A percentile compares a stretch with the other conserved stretches of the same genome.
Conservation (phyloP, 2,329 filamentous ascomycete genomes). For the Beauveria medogensis region DNA sequence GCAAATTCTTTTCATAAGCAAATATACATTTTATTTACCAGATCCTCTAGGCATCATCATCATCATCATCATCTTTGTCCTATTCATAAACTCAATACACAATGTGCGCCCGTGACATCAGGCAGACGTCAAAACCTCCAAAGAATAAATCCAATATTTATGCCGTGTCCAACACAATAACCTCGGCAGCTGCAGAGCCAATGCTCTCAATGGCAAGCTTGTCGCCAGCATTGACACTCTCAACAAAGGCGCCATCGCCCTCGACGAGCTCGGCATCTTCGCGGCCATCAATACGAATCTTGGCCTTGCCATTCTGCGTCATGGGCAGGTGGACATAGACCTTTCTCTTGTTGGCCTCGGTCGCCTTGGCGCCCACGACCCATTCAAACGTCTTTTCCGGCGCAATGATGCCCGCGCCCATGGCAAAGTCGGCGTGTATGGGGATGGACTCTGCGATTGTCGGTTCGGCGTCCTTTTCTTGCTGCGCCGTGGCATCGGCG, state of each 20-base stretch:
- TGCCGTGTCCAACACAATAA: conserved; percentile 58
- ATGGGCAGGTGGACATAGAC: conserved; percentile 76
- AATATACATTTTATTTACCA: no score
- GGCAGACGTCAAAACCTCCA: no score
- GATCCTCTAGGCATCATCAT: no score
- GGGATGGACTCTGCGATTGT: conserved; percentile 62
- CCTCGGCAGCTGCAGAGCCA: conserved; percentile 60
- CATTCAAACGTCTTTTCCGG: conserved; percentile 61
- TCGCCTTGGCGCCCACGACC: conserved; percentile 55
- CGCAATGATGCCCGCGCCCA: conserved; percentile 68
- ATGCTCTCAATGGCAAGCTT: conserved; percentile 57
- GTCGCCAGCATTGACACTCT: conserved; percentile 55
- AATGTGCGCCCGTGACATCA: no score
- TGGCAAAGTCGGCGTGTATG: conserved; percentile 76
- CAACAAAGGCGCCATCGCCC: conserved; percentile 75
- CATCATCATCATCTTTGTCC: no score
- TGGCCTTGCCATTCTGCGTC: conserved; percentile 67
- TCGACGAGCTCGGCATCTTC: conserved; percentile 60
- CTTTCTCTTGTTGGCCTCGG: conserved; percentile 52
- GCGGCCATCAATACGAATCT: conserved; percentile 58
- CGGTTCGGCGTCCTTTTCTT: conserved; percentile 58
- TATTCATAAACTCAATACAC: no score
- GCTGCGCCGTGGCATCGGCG: conserved; percentile 47
- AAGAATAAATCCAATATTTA: conserved; percentile 20
- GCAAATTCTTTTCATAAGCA: no score